Percentiles rank a stretch among this genome's conserved stretches.
Evolutionary conservation across 495 filamentous ascomycete species (phyloP).

Genomic region (Neurospora intermedia): DNA sequence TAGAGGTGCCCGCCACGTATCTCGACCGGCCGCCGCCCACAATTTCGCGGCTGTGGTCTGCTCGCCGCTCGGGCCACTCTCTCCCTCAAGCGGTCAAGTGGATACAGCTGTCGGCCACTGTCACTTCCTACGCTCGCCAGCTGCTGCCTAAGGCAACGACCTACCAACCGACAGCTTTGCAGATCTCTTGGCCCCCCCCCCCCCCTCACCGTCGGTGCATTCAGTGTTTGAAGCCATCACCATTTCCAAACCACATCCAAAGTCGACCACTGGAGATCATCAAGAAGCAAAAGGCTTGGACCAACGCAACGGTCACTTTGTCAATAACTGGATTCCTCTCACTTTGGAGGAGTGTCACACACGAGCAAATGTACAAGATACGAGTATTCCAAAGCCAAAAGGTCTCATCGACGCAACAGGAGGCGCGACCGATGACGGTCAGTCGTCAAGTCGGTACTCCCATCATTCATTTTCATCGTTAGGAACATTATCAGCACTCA

Average conservation of each 20-base stretch:
- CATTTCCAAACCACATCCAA: background rate
- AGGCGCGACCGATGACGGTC: background rate
- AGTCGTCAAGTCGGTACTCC: background rate
- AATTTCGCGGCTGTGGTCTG: constrained; percentile 28
- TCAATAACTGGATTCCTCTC: background rate
- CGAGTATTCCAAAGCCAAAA: too few species aligned
- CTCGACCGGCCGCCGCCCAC: constrained; percentile 13
- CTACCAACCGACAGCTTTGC: background rate
- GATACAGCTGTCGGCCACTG: background rate
- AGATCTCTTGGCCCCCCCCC: background rate
- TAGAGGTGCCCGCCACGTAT: constrained; percentile 22
- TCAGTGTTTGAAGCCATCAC: background rate
- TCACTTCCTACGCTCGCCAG: background rate
- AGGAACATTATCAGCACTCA: background rate
- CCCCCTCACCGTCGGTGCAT: background rate
- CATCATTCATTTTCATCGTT: background rate
- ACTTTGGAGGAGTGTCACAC: too few species aligned
- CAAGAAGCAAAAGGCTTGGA: background rate
- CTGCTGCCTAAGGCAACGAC: background rate
- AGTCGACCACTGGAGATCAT: background rate
- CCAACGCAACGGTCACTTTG: background rate
- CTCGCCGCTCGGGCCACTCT: background rate
- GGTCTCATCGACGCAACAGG: background rate
- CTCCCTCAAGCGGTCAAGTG: background rate
- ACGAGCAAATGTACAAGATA: too few species aligned